phyloP scores from a whole-genome alignment of 163 green algal genomes.

The Trebouxia gelatinosa region DNA sequence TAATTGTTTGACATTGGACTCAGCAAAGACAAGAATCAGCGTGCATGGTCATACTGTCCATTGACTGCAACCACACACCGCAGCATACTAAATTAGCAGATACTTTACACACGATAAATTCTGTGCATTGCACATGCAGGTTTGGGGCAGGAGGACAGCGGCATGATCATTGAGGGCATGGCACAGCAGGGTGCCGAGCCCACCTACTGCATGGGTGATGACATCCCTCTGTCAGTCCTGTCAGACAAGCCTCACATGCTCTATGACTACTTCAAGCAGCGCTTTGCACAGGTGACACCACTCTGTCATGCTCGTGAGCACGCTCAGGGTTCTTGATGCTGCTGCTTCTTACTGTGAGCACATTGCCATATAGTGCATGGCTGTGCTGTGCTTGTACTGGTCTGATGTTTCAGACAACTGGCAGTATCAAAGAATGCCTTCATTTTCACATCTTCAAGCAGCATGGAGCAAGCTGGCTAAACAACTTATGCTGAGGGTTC shows the following conservation, averaged over 20 bases:
- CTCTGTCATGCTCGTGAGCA: too few species aligned
- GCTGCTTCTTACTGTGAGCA: background rate
- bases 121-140: conserved; percentile 30
- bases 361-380: background rate
- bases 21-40: too few species aligned
- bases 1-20: too few species aligned
- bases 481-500: background rate
- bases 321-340: background rate
- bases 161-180: conserved; percentile 98
- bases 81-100: too few species aligned
- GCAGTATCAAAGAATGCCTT: background rate
- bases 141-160: conserved; percentile 84
- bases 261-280: conserved; percentile 99
- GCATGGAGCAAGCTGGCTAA: background rate
- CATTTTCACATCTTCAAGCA: background rate
- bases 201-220: conserved; percentile 99
- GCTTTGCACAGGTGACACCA: conserved; percentile 86
- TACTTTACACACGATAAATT: too few species aligned
- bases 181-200: conserved; percentile 88
- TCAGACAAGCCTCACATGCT: conserved; percentile 86
- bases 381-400: background rate
- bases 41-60: too few species aligned
- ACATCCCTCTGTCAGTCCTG: conserved; percentile 96
- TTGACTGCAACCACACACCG: too few species aligned
- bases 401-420: background rate